Percentiles rank a stretch among this genome's conserved stretches.
Evolutionary conservation across 2,329 filamentous ascomycete species (phyloP).

Genomic region (Fusarium transvaalense): DNA sequence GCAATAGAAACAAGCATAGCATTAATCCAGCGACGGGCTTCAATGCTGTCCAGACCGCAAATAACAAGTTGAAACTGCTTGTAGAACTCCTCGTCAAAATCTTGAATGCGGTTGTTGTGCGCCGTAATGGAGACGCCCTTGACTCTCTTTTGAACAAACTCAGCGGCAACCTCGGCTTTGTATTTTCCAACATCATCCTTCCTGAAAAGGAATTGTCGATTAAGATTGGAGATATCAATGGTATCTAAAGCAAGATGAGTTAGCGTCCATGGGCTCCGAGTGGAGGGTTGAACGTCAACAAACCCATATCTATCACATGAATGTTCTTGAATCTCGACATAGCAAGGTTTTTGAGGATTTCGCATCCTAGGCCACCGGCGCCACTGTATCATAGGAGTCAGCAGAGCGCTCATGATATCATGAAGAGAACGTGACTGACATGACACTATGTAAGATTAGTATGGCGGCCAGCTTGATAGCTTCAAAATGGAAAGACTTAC

Average conservation of each 20-base stretch:
- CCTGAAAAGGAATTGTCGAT: constrained; percentile 96
- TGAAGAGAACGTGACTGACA: constrained; percentile 55
- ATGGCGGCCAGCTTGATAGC: background rate
- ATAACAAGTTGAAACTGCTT: constrained; percentile 96
- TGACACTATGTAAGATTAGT: constrained; percentile 59
- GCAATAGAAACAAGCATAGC: constrained; percentile 92
- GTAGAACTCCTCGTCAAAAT: constrained; percentile 96
- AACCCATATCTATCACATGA: constrained; percentile 98
- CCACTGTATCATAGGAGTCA: constrained; percentile 68
- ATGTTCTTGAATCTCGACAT: constrained; percentile 97
- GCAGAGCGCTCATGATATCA: constrained; percentile 15
- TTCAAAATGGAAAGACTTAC: constrained; percentile 60
- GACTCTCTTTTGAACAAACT: constrained; percentile 90
- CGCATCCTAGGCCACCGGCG: constrained; percentile 93
- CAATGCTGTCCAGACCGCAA: constrained; percentile 95
- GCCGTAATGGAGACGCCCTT: constrained; percentile 93
- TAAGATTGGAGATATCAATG: constrained; percentile 98
- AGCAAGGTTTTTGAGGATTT: constrained; percentile 96
- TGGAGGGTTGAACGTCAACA: constrained; percentile 40
- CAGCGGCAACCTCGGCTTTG: constrained; percentile 93
- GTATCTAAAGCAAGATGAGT: constrained; percentile 72
- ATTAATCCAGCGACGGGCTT: constrained; percentile 99
- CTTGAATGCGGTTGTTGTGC: constrained; percentile 94
- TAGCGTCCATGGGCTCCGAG: background rate
- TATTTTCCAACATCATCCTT: constrained; percentile 90